Conservation (phyloP, 1,284 basidiomycete genomes). For the Gymnopus androsaceus region DNA sequence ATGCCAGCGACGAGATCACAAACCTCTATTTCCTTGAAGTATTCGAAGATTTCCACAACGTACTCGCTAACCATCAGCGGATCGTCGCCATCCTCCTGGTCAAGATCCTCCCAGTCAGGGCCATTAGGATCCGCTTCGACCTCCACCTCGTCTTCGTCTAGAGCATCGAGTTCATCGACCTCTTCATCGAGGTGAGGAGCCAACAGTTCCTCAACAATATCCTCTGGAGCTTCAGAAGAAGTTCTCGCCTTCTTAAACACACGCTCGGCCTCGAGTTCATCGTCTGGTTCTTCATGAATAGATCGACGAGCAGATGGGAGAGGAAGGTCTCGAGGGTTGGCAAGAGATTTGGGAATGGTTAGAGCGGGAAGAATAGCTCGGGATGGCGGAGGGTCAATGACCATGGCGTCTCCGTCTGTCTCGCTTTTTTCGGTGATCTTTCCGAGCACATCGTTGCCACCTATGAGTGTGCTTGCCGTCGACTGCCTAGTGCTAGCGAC, state of each 20-base stretch:
- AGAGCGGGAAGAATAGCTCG: slow-evolving; percentile 41
- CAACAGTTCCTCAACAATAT: slow-evolving; percentile 37
- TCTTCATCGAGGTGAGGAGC: slow-evolving; percentile 35
- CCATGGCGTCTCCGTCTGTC: slow-evolving; percentile 58
- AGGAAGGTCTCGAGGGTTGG: slow-evolving; percentile 35
- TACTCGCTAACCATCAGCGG: slow-evolving; percentile 98
- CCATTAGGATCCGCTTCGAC: slow-evolving; percentile 62
- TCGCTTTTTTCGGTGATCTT: slow-evolving; percentile 41
- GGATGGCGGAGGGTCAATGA: slow-evolving; percentile 50
- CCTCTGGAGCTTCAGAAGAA: slow-evolving; percentile 66
- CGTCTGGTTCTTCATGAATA: slow-evolving; percentile 18
- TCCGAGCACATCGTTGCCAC: slow-evolving; percentile 24
- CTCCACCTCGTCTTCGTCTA: slow-evolving; percentile 47
- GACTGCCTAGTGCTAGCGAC: slow-evolving; percentile 33
- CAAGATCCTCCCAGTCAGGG: slow-evolving; percentile 84
- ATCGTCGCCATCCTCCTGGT: slow-evolving; percentile 92
- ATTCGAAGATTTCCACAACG: slow-evolving; percentile 91
- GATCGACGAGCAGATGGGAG: slow-evolving; percentile 27
- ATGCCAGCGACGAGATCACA: slow-evolving; percentile 17
- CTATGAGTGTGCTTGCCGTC: slow-evolving; percentile 30
- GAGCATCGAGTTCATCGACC: slow-evolving; percentile 36
- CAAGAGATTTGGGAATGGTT: slow-evolving; percentile 42
- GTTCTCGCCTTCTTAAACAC: slow-evolving; percentile 73
- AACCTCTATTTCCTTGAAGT: slow-evolving; percentile 81
- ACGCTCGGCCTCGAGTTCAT: slow-evolving; percentile 53